Evolutionary conservation across 1,284 basidiomycete genomes (phyloP).

Genomic region (Singerocomus rubriflavus): DNA sequence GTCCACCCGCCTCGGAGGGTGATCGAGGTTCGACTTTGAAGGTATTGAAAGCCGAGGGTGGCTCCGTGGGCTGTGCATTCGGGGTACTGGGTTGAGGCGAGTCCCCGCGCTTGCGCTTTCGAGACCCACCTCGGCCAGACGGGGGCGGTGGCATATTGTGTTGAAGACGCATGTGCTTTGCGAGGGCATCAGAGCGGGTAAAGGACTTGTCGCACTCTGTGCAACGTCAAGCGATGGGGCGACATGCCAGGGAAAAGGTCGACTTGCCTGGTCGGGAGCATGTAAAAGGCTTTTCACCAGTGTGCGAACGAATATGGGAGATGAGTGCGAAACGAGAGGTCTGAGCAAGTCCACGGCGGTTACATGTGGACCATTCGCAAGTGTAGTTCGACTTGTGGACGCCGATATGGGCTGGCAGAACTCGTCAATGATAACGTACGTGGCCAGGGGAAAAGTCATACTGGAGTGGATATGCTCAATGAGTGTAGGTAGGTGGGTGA

Average conservation of each 20-base stretch:
- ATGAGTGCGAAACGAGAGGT: slow-evolving; percentile 86
- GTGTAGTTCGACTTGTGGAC: slow-evolving; percentile 85
- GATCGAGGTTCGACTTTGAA: slow-evolving; percentile 62
- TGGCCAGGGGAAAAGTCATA: slow-evolving; percentile 35
- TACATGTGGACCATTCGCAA: slow-evolving; percentile 86
- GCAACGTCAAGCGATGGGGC: neutral
- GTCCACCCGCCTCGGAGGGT: slow-evolving; percentile 37
- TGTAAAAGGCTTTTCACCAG: slow-evolving; percentile 90
- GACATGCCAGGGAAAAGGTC: neutral
- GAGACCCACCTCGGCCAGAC: slow-evolving; percentile 65
- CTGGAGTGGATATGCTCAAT: slow-evolving; percentile 79
- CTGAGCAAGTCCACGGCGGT: slow-evolving; percentile 74
- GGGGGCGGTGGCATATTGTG: slow-evolving; percentile 75
- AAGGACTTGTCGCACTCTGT: slow-evolving; percentile 91
- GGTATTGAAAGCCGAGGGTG: slow-evolving; percentile 46
- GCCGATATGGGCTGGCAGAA: slow-evolving; percentile 67
- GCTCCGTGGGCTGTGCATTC: slow-evolving; percentile 26
- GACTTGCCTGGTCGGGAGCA: slow-evolving; percentile 72
- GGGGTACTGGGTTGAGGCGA: slow-evolving; percentile 32
- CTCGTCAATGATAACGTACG: neutral
- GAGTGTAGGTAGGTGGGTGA: slow-evolving; percentile 65
- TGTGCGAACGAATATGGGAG: slow-evolving; percentile 86
- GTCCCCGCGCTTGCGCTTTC: slow-evolving; percentile 58
- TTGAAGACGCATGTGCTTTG: slow-evolving; percentile 87
- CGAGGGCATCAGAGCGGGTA: slow-evolving; percentile 86